phyloP scores from a whole-genome alignment of 1,139 yeast genomes.

The Yamadazyma siamensis region DNA sequence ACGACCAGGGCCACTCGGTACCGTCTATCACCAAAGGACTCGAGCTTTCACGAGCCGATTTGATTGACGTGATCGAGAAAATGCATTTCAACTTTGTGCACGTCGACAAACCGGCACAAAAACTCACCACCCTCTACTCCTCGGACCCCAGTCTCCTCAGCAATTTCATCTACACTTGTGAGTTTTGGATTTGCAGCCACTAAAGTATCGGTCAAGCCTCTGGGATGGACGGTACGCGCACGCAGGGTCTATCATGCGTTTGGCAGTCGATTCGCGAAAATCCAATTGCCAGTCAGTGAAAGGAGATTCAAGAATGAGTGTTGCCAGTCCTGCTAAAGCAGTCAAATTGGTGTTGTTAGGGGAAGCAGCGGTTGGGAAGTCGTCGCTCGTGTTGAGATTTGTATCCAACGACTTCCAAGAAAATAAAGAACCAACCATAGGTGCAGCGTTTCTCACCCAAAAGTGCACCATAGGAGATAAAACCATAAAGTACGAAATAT shows the following conservation, averaged over 20 bases:
- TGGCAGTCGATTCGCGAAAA: background rate
- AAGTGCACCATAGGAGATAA: conserved; percentile 88
- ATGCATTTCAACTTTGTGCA: conserved; percentile 56
- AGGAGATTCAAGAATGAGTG: conserved; percentile 32
- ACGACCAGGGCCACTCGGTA: conserved; percentile 25
- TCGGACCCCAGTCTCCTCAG: conserved; percentile 54
- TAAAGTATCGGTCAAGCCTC: conserved; percentile 25
- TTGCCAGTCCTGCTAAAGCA: conserved; percentile 56
- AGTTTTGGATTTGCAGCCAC: conserved; percentile 51
- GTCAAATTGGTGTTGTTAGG: conserved; percentile 89
- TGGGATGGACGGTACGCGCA: background rate
- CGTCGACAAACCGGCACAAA: conserved; percentile 19
- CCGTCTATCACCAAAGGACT: conserved; percentile 50
- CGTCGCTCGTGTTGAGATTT: conserved; percentile 86
- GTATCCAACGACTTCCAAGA: conserved; percentile 96
- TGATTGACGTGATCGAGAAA: conserved; percentile 43
- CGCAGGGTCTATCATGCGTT: background rate
- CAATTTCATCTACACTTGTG: conserved; percentile 60
- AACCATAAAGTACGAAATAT: conserved; percentile 91
- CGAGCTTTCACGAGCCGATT: conserved; percentile 62
- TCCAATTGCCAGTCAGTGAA: background rate
- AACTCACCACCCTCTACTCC: conserved; percentile 54
- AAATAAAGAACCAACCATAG: conserved; percentile 95
- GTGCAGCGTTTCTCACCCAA: conserved; percentile 96
- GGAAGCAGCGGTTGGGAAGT: conserved; percentile 98